Percentiles rank a stretch among this genome's conserved stretches.
Evolutionary conservation across 1,284 basidiomycete genomes (phyloP).

Genomic region (Leccinum huronense): DNA sequence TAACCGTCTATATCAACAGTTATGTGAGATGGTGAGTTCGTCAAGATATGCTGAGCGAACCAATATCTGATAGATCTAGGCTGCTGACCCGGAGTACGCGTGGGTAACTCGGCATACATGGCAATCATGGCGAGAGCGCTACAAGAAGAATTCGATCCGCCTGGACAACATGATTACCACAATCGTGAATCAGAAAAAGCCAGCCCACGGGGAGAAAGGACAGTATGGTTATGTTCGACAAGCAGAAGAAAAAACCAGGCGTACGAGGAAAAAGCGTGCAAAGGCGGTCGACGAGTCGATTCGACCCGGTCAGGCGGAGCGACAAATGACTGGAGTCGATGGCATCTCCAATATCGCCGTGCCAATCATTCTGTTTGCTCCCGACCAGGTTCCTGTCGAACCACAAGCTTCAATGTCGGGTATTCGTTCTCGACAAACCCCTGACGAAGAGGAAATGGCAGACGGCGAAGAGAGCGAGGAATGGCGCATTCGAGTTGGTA

Average conservation of each 20-base stretch:
- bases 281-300: conserved; percentile 34
- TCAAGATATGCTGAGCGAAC: background rate
- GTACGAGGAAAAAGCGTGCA: conserved; percentile 48
- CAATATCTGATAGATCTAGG: conserved; percentile 32
- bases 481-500: conserved; percentile 64
- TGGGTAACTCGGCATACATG: conserved; percentile 83
- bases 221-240: conserved; percentile 76
- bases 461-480: conserved; percentile 57
- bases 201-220: conserved; percentile 64
- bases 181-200: conserved; percentile 67
- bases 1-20: conserved; percentile 70
- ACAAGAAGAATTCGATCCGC: conserved; percentile 72
- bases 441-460: conserved; percentile 57
- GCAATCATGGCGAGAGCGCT: conserved; percentile 84
- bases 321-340: conserved; percentile 29
- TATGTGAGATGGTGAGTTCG: conserved; percentile 48
- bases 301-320: conserved; percentile 22
- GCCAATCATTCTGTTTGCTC: conserved; percentile 30
- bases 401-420: conserved; percentile 19
- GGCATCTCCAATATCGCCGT: conserved; percentile 15
- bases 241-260: conserved; percentile 62
- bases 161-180: conserved; percentile 61
- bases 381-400: conserved; percentile 21
- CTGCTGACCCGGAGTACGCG: conserved; percentile 61
- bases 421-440: conserved; percentile 32